phyloP scores from a whole-genome alignment of 257 asterid genomes.

The Fraxinus americana region DNA sequence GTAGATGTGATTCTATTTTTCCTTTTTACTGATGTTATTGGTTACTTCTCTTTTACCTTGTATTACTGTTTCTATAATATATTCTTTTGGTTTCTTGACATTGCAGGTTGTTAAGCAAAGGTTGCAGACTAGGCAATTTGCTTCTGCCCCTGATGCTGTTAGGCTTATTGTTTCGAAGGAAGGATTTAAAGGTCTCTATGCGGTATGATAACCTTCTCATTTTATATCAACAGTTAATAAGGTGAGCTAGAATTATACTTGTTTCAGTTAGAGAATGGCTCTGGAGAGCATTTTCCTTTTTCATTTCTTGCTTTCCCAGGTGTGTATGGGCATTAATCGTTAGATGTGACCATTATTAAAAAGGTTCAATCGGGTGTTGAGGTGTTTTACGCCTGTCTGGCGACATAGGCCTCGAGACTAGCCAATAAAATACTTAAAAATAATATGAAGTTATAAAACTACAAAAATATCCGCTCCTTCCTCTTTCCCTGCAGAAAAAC shows the following conservation, averaged over 20 bases:
- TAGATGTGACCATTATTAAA: not conserved
- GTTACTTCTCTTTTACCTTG: conserved; percentile 23
- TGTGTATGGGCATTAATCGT: not conserved
- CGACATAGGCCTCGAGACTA: not conserved
- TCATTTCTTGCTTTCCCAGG: not conserved
- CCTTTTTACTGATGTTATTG: conserved; percentile 1
- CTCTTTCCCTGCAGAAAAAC: not conserved
- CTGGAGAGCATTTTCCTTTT: conserved; percentile 3
- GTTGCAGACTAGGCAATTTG: conserved; percentile 93
- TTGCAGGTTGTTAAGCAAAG: conserved; percentile 95
- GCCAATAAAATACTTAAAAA: not conserved
- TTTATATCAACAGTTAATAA: not conserved
- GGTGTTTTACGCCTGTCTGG: not conserved
- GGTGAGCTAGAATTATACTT: conserved; percentile 2
- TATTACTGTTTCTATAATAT: conserved; percentile 29
- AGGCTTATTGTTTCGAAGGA: conserved; percentile 76
- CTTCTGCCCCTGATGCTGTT: conserved; percentile 90
- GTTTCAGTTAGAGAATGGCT: conserved; percentile 19
- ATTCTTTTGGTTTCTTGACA: conserved; percentile 28
- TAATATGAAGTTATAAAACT: not conserved
- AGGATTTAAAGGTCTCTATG: conserved; percentile 92
- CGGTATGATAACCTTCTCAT: conserved; percentile 50
- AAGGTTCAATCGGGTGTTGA: not conserved
- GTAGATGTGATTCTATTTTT: conserved; percentile 32
- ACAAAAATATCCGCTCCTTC: not conserved